These are phyloP conservation scores for Petrea volubilis DNA, from an alignment of 257 asterid genomes.

Conservation along the genomic window DNA sequence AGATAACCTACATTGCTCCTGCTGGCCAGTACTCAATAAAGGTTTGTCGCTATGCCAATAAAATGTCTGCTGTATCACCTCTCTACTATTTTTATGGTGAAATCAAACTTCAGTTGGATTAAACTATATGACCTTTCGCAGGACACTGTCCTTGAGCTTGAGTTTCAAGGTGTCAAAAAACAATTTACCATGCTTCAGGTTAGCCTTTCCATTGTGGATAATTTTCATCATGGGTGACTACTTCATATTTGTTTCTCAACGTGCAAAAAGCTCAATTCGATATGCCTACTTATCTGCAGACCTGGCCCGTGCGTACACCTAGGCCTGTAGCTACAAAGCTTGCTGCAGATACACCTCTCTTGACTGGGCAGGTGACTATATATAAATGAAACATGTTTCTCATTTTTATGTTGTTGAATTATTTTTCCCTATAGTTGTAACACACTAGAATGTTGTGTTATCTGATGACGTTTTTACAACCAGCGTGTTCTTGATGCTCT, in stretches of 20 bases:
- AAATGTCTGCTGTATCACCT: conserved; percentile 11
- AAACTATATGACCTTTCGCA: conserved; percentile 41
- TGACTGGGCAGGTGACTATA: conserved; percentile 91
- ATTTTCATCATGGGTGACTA: conserved; percentile 1
- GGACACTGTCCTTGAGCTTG: conserved; percentile 99
- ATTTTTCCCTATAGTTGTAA: neutral
- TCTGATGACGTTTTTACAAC: conserved; percentile 34
- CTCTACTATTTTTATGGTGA: neutral
- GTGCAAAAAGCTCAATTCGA: conserved; percentile 21
- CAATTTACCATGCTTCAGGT: conserved; percentile 98
- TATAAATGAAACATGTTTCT: neutral
- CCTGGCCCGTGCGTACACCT: conserved; percentile 98
- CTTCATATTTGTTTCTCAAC: conserved; percentile 8
- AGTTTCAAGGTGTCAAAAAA: conserved; percentile 96
- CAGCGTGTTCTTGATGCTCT: conserved; percentile 99
- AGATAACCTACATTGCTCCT: conserved; percentile 89
- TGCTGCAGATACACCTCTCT: conserved; percentile 98
- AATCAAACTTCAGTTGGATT: conserved; percentile 6
- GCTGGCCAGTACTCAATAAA: conserved; percentile 89
- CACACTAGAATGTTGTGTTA: conserved; percentile 10
- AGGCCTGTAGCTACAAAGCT: conserved; percentile 96
- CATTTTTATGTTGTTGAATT: neutral
- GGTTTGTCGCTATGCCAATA: conserved; percentile 46
- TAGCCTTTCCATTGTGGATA: conserved; percentile 17
- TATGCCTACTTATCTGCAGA: conserved; percentile 48